These are phyloP conservation scores for Malassezia dermatis DNA, from an alignment of 1,284 basidiomycete genomes.

Conservation along the genomic window DNA sequence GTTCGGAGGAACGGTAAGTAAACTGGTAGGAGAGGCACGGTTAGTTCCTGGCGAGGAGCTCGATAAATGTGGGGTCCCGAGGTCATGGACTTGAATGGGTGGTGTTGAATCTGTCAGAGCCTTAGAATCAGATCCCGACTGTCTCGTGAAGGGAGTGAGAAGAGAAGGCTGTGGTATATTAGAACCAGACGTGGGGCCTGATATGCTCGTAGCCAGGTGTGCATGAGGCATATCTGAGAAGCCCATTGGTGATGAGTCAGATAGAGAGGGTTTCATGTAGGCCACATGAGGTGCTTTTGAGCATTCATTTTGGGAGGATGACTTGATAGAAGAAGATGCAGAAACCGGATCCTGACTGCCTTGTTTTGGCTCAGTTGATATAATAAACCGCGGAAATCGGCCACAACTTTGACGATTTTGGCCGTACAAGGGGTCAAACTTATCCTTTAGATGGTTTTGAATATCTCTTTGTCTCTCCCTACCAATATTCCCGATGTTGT, in stretches of 20 bases:
- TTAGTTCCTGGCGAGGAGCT: not conserved
- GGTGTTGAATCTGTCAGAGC: not conserved
- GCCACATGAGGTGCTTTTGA: not conserved
- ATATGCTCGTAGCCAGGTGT: not conserved
- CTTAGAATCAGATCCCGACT: not conserved
- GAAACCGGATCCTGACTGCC: not conserved
- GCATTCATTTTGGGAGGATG: not conserved
- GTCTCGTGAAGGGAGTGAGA: not conserved
- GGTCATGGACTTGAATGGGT: not conserved
- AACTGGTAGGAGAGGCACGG: not conserved
- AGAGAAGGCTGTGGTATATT: not conserved
- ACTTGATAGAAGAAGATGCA: not conserved
- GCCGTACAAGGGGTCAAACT: not conserved
- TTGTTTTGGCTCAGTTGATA: not conserved
- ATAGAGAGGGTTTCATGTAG: not conserved
- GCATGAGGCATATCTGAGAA: not conserved
- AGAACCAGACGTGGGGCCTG: not conserved
- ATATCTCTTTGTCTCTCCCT: not conserved
- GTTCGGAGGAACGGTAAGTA: not conserved
- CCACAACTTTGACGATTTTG: slow-evolving; percentile 2
- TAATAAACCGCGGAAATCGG: slow-evolving; percentile 4
- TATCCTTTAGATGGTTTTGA: not conserved
- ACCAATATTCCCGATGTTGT: not conserved
- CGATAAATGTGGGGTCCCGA: not conserved
- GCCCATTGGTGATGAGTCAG: not conserved